Base-by-base conservation (phyloP, 192 early-diverging fungal genomes). In the Phycomyces nitens region DNA sequence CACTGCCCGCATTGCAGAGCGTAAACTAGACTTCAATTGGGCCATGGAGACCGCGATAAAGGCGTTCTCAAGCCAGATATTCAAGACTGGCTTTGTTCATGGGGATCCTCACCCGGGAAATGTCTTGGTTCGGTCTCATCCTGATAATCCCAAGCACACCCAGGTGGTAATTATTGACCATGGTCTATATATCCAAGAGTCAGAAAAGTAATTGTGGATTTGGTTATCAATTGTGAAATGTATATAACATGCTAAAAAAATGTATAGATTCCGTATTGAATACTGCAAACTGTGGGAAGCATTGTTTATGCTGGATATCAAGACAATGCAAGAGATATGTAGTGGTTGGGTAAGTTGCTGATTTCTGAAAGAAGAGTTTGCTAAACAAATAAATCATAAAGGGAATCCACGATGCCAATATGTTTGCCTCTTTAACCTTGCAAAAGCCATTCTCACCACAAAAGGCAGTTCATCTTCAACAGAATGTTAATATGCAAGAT, bases 21-120 rank as follows among this genome's bases (percentile, higher is more conserved):
- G 76, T 60, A 71, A 69, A 66, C 66, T 75, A 59, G 52, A 44
- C 44, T 51, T 65, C 9, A 62, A 66, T 18, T 76, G 82, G 18
- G 79, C 91, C 44, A 91, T 94, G 87, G 75, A 86, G 55, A 77
- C 75, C 7, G 75, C 93, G 21, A 88, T 93, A 0, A 82, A 92
- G 40, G 76, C 92, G 22, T 95, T 94, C 82, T 83, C 91, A 0
- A 82, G 86, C 66, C 94, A 96, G 69, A 94, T 96, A 57, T 96
- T 94, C 69, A 78, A 85, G 20, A 77, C 77, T 0, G 93, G 94
- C 5, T 93, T 94, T 71, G 88, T 97, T 0, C 94, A 97, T 71
- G 85, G 92, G 20, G 93, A 95, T 59, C 92, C 92, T 16, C 92
- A 91, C 64, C 87, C 88, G 4, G 90, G 86, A 5, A 96, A 97